Conservation (phyloP, 2,329 filamentous ascomycete species). For the Pseudogymnoascus sp. region DNA sequence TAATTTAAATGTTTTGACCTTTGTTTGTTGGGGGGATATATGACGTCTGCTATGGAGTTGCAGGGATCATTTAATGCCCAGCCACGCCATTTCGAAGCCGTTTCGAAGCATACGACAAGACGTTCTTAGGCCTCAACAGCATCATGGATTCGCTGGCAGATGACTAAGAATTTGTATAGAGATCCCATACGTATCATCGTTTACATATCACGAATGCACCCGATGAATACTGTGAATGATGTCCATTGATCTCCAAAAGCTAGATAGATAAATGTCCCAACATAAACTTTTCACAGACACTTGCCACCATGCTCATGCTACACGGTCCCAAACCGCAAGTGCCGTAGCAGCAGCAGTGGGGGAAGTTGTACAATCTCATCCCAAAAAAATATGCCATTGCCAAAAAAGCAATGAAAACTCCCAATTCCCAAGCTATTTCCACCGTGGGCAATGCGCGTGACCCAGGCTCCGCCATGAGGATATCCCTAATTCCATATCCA, state of each 20-base stretch:
- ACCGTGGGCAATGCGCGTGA: neutral
- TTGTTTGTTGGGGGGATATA: neutral
- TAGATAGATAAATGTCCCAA: neutral
- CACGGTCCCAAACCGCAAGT: neutral
- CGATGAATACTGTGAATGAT: neutral
- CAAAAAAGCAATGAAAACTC: conserved; percentile 2
- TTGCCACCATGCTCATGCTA: neutral
- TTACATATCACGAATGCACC: neutral
- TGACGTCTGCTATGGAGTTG: neutral
- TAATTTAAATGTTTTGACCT: neutral
- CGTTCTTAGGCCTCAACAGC: neutral
- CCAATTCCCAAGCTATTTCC: neutral
- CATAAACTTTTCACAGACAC: conserved; percentile 6
- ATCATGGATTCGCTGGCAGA: neutral
- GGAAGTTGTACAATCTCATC: neutral
- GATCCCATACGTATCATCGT: neutral
- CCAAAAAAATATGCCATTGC: neutral
- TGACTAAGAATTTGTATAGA: neutral
- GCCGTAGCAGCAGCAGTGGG: neutral
- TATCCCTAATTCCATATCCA: neutral
- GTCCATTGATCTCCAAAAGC: neutral
- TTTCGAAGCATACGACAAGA: neutral
- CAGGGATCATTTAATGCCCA: neutral
- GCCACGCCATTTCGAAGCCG: neutral
- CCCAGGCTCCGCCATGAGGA: neutral